Base-by-base conservation (phyloP, 1,284 basidiomycete genomes). In the Naganishia sp. region DNA sequence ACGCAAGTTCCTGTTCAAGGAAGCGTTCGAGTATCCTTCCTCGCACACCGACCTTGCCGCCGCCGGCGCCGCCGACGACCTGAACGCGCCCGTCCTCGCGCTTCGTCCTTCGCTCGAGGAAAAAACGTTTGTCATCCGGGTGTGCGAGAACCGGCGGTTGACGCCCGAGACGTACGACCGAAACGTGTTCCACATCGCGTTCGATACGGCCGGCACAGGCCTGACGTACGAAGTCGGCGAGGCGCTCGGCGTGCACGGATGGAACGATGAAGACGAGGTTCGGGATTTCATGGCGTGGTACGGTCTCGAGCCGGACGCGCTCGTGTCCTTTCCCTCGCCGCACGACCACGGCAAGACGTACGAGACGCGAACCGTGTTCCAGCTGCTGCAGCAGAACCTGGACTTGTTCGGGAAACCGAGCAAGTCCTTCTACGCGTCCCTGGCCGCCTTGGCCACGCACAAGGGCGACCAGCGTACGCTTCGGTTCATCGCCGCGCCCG, bases 171-270 rank as follows among this genome's bases (percentile, higher is more conserved):
- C 95, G 71, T 99, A 99, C 81, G 92, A 98, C 81, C 90, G 96
- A 71, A 98, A 99, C 80, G 93, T 99, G 66, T 99, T 99, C 85
- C 95, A 99, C 81, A 86, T 99, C 77, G 95, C 98, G 83, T 93
- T 99, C 78, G 88, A 94, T 79, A 94, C 92, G 11, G 82, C 85
- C 56, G 91, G 92, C 50, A 99, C 96, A 18, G 94, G 92, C 10
- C 86, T 99, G 72, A 93, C 90, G 81, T 99, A 99, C 81, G 88
- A 87, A 54, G 92, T 99, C 66, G 95, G 95, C 68, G 95, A 99
- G 81, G 96, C 96, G 21, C 87, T 99, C 49, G 95, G 95, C 64
- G 85, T 99, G 55, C 93, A 99, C 78, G 96, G 96, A 45, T 98
- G 94, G 94, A 99, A 99, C 80, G 94, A 99, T 78, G 86, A 86